Percentiles rank a stretch among this genome's conserved stretches.
Evolutionary conservation across 2,329 filamentous ascomycete species (phyloP).

Genomic region (Phialophora tarda): DNA sequence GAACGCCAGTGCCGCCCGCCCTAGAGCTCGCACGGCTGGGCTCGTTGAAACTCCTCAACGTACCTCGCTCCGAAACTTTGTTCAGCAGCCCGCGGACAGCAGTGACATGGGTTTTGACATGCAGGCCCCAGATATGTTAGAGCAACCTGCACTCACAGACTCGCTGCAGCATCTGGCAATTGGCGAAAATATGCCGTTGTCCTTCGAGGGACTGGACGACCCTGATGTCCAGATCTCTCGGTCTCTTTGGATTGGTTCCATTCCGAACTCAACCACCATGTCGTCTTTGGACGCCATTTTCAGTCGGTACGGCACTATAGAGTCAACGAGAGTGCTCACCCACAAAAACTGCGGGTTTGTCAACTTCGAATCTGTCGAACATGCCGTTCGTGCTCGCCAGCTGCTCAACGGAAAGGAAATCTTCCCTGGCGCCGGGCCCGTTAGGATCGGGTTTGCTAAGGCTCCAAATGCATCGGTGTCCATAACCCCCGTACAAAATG

Average conservation of each 20-base stretch:
- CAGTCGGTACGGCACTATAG: constrained; percentile 85
- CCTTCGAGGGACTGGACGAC: constrained; percentile 73
- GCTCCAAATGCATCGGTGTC: constrained; percentile 80
- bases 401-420: constrained; percentile 96
- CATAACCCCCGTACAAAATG: constrained; percentile 86
- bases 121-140: constrained; percentile 27
- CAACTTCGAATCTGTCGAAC: constrained; percentile 92
- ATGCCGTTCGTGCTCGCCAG: constrained; percentile 84
- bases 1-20: constrained; percentile 79
- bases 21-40: constrained; percentile 87
- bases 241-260: constrained; percentile 95
- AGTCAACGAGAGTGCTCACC: constrained; percentile 89
- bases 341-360: constrained; percentile 99
- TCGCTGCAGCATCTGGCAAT: constrained; percentile 36
- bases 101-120: constrained; percentile 30
- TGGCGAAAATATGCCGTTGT: constrained; percentile 24
- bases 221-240: constrained; percentile 81
- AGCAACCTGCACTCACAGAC: constrained; percentile 29
- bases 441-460: constrained; percentile 97
- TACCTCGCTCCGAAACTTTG: constrained; percentile 73
- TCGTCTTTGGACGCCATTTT: constrained; percentile 96
- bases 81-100: constrained; percentile 53
- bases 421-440: constrained; percentile 92
- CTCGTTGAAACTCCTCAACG: constrained; percentile 77
- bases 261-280: constrained; percentile 94